These are phyloP conservation scores for Russula dissimulans DNA, from an alignment of 768 basidiomycete genomes.

Conservation along the genomic window DNA sequence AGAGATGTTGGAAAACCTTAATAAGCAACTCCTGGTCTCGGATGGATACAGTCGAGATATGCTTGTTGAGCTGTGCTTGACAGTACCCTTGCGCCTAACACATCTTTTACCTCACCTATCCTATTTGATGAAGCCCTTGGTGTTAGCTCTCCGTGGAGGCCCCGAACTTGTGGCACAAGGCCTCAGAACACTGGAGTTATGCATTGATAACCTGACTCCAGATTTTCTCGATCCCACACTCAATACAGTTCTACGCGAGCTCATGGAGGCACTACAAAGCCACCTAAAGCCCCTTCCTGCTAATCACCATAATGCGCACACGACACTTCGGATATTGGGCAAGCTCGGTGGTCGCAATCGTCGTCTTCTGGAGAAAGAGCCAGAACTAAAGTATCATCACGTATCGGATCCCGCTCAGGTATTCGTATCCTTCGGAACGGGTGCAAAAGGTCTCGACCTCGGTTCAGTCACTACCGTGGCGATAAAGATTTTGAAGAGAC, in stretches of 20 bases:
- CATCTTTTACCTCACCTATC: constrained; percentile 92
- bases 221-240: constrained; percentile 97
- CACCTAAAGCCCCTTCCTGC: constrained; percentile 85
- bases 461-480: constrained; percentile 60
- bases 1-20: constrained; percentile 93
- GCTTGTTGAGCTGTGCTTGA: constrained; percentile 94
- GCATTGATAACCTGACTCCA: constrained; percentile 95
- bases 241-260: constrained; percentile 81
- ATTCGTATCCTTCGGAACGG: constrained; percentile 65
- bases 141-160: constrained; percentile 78
- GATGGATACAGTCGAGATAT: constrained; percentile 80
- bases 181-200: constrained; percentile 91
- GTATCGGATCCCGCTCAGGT: constrained; percentile 64
- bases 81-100: constrained; percentile 89
- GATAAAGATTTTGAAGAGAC: constrained; percentile 47
- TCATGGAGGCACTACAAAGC: constrained; percentile 91
- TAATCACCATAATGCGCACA: constrained; percentile 84
- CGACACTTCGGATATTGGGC: constrained; percentile 91
- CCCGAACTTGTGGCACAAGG: constrained; percentile 93
- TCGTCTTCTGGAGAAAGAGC: constrained; percentile 73
- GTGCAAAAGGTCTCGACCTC: constrained; percentile 53
- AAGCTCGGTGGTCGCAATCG: constrained; percentile 95
- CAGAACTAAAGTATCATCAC: constrained; percentile 59
- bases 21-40: constrained; percentile 79
- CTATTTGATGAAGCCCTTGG: constrained; percentile 94